Percentiles rank a stretch among this genome's conserved stretches.
Conservation (phyloP, 352 stramenopile species). For the Phytophthora quininea region DNA sequence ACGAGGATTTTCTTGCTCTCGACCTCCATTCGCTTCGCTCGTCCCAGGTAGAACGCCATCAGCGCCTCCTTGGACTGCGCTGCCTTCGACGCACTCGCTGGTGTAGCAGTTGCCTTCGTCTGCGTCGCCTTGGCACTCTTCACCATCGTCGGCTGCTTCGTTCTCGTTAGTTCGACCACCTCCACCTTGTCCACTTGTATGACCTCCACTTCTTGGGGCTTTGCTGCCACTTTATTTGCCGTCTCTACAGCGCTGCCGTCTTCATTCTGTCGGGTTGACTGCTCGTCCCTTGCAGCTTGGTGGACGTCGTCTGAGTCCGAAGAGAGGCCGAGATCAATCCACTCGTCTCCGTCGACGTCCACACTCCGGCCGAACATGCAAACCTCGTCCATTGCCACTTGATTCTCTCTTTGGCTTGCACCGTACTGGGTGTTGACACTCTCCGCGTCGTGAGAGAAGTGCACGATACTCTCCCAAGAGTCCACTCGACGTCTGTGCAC, state of each 20-base stretch:
- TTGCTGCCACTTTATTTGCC: not conserved
- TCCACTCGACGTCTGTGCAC: too few species aligned
- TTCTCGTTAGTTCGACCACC: not conserved
- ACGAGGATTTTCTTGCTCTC: slow-evolving; percentile 47
- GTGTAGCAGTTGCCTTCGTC: not conserved
- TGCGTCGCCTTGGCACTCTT: not conserved
- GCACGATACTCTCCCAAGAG: too few species aligned
- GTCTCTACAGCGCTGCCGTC: not conserved
- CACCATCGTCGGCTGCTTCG: not conserved
- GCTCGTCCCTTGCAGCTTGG: not conserved
- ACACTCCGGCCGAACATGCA: slow-evolving; percentile 30
- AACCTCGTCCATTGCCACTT: slow-evolving; percentile 10
- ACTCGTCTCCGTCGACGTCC: slow-evolving; percentile 43
- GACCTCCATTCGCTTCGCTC: slow-evolving; percentile 57
- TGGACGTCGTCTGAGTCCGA: slow-evolving; percentile 6
- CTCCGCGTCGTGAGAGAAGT: too few species aligned
- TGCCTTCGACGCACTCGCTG: not conserved
- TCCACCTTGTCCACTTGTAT: not conserved
- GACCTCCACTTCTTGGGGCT: not conserved
- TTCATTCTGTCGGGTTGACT: not conserved
- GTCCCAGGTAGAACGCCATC: slow-evolving; percentile 57
- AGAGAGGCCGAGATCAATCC: slow-evolving; percentile 46
- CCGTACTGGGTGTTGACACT: not conserved
- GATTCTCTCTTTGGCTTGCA: not conserved
- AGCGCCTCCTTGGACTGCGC: slow-evolving; percentile 23